Evolutionary conservation across 2,329 filamentous ascomycete species (phyloP), one percentile per base, ranked within the genome.

Genomic region (Madurella mycetomatis): DNA sequence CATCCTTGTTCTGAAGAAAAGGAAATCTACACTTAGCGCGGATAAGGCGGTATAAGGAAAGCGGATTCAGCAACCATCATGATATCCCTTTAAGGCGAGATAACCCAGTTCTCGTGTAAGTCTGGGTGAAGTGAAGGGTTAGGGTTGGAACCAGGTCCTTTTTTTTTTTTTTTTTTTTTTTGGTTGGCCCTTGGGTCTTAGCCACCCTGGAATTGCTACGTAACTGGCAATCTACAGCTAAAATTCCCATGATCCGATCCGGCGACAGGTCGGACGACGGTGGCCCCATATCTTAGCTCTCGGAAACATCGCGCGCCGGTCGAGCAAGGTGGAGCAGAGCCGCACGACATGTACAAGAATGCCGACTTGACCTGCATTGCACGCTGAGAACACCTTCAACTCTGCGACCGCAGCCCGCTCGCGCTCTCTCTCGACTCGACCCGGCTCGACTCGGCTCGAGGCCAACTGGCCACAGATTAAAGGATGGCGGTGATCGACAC

Each of bases 401-500:
- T 13, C 48, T 44, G 34, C 31, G 30, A 30, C 12, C 37, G 30
- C 25, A 51, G 17, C 31, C 30, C 9, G n/a, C 32, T 25, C 30
- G n/a, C 32, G 18, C 19, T 8, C 18, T 39, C 25, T 18, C n/a
- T n/a, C n/a, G n/a, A n/a, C n/a, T n/a, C n/a, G n/a, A n/a, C n/a
- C n/a, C 15, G 34, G 17, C 13, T 31, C 37, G 32, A 16, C n/a
- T 25, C 34, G 15, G 13, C 45, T 19, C 42, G 41, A 25, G 41
- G n/a, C 15, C 17, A 19, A 32, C 16, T 13, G 37, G 39, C 30
- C 44, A 40, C 17, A 32, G 19, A 19, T 18, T 25, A 41, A 43
- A 58, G 17, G 12, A 60, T 60, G 60, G 47, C 57, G 47, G 16
- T 45, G 32, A 45, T 59, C 47, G 56, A 60, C 9, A 54, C 55